A percentile compares a stretch with the other conserved stretches of the same genome.
These are phyloP conservation scores for Cicer pinnatifidum DNA, from an alignment of 306 rosid species.

Conservation along the genomic window DNA sequence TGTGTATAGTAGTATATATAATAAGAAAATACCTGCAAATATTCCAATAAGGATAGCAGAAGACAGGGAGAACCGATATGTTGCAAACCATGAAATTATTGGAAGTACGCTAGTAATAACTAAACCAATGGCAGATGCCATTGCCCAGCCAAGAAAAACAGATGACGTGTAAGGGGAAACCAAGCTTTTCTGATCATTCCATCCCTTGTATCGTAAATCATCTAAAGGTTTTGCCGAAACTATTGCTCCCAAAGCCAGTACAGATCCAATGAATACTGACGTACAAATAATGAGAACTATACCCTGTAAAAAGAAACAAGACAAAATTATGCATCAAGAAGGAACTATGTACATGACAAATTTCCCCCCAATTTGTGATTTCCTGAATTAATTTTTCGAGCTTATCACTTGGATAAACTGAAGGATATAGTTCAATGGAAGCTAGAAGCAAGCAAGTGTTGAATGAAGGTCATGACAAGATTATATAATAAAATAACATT, in stretches of 20 bases:
- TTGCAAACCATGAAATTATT: conserved; percentile 94
- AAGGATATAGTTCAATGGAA: conserved; percentile 26
- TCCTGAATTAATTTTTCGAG: neutral
- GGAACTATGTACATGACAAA: conserved; percentile 25
- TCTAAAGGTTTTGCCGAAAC: conserved; percentile 95
- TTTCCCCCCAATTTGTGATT: neutral
- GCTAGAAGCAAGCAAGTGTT: conserved; percentile 3
- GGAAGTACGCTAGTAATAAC: conserved; percentile 89
- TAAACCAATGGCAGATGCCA: conserved; percentile 86
- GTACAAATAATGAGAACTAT: conserved; percentile 70
- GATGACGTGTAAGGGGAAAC: conserved; percentile 87
- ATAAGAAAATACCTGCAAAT: conserved; percentile 72
- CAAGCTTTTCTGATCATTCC: conserved; percentile 74
- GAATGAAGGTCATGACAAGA: neutral
- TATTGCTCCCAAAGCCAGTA: conserved; percentile 83
- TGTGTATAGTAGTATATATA: neutral
- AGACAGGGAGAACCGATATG: conserved; percentile 86
- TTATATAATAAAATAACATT: neutral
- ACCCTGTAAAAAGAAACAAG: conserved; percentile 63
- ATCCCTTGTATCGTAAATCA: conserved; percentile 84
- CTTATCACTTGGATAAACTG: neutral
- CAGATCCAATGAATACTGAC: conserved; percentile 75
- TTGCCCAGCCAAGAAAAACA: conserved; percentile 95
- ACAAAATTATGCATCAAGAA: conserved; percentile 40
- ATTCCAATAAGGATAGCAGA: conserved; percentile 84